phyloP scores from a whole-genome alignment of 352 stramenopile species.

The Globisporangium lucens region DNA sequence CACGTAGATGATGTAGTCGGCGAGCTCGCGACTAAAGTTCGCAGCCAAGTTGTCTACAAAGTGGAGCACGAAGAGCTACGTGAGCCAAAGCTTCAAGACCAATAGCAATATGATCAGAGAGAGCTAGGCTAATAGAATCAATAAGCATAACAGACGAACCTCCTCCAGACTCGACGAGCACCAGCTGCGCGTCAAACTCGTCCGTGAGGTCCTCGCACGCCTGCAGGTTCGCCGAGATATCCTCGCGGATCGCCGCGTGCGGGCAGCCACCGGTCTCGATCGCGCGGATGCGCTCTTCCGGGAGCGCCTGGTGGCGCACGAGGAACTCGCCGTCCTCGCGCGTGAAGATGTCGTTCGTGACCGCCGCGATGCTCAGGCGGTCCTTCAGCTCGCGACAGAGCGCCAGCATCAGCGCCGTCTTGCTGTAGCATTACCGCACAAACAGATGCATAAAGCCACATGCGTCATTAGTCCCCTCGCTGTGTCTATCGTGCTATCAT shows the following conservation, averaged over 20 bases:
- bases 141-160: conserved; percentile 26
- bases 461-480: not conserved
- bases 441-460: not conserved
- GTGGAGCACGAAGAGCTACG: not conserved
- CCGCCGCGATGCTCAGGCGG: conserved; percentile 73
- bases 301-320: conserved; percentile 90
- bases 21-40: conserved; percentile 97
- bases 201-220: conserved; percentile 95
- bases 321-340: conserved; percentile 98
- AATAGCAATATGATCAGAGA: too few relatives aligned
- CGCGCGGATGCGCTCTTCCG: conserved; percentile 88
- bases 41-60: conserved; percentile 94
- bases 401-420: conserved; percentile 94
- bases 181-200: conserved; percentile 78
- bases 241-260: conserved; percentile 96
- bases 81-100: not conserved
- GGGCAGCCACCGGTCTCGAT: conserved; percentile 98
- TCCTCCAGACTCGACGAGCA: conserved; percentile 90
- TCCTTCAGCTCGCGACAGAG: conserved; percentile 89
- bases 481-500: too few relatives aligned
- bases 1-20: conserved; percentile 99
- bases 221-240: conserved; percentile 96
- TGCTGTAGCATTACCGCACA: conserved; percentile 40
- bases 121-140: not conserved
- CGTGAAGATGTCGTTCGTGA: conserved; percentile 99